Base-by-base conservation (phyloP, 2,329 filamentous ascomycete genomes). In the Aspergillus hortae region DNA sequence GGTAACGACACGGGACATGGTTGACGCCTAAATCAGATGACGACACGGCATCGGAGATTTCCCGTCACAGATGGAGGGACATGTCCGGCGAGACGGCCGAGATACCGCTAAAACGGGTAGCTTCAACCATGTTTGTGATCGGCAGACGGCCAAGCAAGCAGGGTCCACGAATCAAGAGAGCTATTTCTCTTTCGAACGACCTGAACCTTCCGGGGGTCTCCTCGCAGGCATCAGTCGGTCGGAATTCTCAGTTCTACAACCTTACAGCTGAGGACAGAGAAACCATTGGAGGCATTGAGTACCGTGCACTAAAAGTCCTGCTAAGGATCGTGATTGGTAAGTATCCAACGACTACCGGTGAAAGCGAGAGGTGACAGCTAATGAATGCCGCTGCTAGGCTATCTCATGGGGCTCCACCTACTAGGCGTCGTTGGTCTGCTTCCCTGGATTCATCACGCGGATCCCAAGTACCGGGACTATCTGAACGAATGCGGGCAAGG, bases 241-340 rank as follows among this genome's bases (percentile, higher is more conserved):
- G 74, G 2, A 80, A 79, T 52, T 77, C 75, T 0, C 62, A 71
- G 23, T 80, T 80, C 33, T 53, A 70, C 27, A 74, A 78, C 46
- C 43, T 80, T 42, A 70, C 70, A 0, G 61, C 65, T 0, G 56
- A 70, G n/a, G 74, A 76, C 38, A 62, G 72, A 5, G 74, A 78
- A 50, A 64, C 68, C 12, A 65, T 81, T 0, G 78, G 79, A 0
- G 79, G 78, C 0, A 75, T 80, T 33, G 79, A 81, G 58, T 81
- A 81, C 40, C 71, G 76, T 0, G 76, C 72, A 30, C 60, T 81
- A 23, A 78, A 76, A 56, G 56, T 80, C 1, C 61, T 82, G 11
- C 59, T 80, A 12, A 78, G 77, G 55, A 75, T 80, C 53, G 68
- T 73, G 0, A 55, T 67, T 25, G 62, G 74, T n/a, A 25, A 32